Percentiles rank a stretch among this genome's conserved stretches.
These are phyloP conservation scores for Adansonia gregorii DNA, from an alignment of 441 rosid species.

Conservation along the genomic window DNA sequence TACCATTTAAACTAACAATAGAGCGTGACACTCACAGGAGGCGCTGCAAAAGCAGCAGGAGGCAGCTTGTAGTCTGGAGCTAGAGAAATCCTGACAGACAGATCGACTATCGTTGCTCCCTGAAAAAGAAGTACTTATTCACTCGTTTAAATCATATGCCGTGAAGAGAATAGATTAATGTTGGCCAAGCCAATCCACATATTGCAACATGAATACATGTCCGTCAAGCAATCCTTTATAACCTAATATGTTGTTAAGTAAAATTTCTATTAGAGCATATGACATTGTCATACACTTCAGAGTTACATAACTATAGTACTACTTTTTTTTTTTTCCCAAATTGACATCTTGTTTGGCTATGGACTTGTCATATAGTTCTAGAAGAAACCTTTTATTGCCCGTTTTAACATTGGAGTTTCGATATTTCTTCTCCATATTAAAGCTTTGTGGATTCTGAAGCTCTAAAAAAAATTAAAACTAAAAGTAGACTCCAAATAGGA, in stretches of 20 bases:
- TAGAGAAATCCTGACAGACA: conserved; percentile 55
- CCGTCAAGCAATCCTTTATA: conserved; percentile 3
- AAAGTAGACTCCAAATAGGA: not conserved
- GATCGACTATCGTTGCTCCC: conserved; percentile 87
- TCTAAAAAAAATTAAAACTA: not conserved
- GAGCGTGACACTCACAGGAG: conserved; percentile 39
- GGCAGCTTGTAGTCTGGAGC: conserved; percentile 79
- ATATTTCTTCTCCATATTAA: not conserved
- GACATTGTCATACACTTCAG: not conserved
- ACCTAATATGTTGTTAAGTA: not conserved
- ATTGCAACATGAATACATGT: not conserved
- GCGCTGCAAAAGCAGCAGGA: conserved; percentile 53
- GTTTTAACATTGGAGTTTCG: not conserved
- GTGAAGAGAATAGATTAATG: not conserved
- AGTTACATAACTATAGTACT: not conserved
- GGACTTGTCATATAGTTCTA: not conserved
- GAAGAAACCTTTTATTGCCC: not conserved
- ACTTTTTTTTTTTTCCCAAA: not conserved
- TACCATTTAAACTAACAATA: conserved; percentile 5
- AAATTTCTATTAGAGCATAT: not conserved
- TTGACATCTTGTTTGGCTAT: not conserved
- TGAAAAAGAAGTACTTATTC: conserved; percentile 38
- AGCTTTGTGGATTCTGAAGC: not conserved
- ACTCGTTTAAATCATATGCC: not conserved
- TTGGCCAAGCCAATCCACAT: conserved; percentile 1